A percentile compares a stretch with the other conserved stretches of the same genome.
Conservation (phyloP, 2,329 filamentous ascomycete genomes). For the Nothomitra cinnamomea region DNA sequence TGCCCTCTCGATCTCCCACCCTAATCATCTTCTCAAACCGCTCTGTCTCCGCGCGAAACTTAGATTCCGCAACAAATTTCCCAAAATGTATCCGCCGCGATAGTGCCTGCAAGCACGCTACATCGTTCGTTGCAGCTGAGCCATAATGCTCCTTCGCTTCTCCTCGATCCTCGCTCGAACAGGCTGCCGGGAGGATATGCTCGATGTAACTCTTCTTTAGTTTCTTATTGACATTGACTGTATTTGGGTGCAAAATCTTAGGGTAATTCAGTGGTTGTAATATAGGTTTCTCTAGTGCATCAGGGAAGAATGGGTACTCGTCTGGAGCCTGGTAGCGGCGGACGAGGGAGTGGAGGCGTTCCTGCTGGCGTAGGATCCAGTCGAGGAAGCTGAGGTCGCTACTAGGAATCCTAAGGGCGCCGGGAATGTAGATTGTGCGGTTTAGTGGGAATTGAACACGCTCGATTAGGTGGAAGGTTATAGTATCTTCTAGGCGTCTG, state of each 20-base stretch:
- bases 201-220: slow-evolving; percentile 77
- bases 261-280: slow-evolving; percentile 83
- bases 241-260: slow-evolving; percentile 68
- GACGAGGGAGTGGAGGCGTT: slow-evolving; percentile 79
- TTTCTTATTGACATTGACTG: slow-evolving; percentile 76
- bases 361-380: slow-evolving; percentile 83
- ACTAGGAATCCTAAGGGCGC: slow-evolving; percentile 62
- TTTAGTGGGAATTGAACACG: slow-evolving; percentile 95
- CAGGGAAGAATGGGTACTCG: slow-evolving; percentile 93
- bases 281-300: slow-evolving; percentile 60
- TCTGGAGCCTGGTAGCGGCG: slow-evolving; percentile 92
- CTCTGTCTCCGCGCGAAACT: slow-evolving; percentile 72
- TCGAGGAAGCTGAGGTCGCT: slow-evolving; percentile 69
- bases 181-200: slow-evolving; percentile 68
- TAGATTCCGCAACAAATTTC: slow-evolving; percentile 94
- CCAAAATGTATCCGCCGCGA: slow-evolving; percentile 90
- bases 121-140: slow-evolving; percentile 78
- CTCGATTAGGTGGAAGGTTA: slow-evolving; percentile 93
- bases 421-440: slow-evolving; percentile 65
- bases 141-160: slow-evolving; percentile 92
- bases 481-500: slow-evolving; percentile 93
- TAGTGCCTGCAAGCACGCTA: slow-evolving; percentile 74
- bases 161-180: slow-evolving; percentile 61
- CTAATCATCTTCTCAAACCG: slow-evolving; percentile 70
- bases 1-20: slow-evolving; percentile 59